Conservation (phyloP, 352 stramenopile species). For the Phytophthora meadii region DNA sequence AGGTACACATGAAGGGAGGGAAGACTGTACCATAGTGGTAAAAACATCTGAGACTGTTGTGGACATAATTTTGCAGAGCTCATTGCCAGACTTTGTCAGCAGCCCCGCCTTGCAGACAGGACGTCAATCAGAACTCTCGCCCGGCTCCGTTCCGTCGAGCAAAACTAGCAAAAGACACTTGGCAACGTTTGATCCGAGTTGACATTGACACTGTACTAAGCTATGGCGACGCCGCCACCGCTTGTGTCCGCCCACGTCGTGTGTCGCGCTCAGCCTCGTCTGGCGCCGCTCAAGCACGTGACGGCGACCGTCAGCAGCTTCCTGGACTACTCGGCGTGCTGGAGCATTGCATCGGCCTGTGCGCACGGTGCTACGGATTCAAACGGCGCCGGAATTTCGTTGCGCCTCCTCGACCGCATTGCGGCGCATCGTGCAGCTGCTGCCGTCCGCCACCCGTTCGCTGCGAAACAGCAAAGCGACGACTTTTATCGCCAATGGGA, state of each 20-base stretch:
- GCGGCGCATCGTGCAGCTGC: slow-evolving; percentile 15
- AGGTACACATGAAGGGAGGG: too few relatives aligned
- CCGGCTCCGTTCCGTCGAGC: slow-evolving; percentile 23
- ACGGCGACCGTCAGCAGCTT: slow-evolving; percentile 35
- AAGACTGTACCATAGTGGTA: not conserved
- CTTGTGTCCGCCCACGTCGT: slow-evolving; percentile 35
- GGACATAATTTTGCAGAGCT: not conserved
- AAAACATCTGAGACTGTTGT: not conserved
- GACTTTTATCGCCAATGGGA: slow-evolving; percentile 36
- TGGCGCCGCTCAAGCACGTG: slow-evolving; percentile 42
- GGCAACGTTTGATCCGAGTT: not conserved
- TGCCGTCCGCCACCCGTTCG: slow-evolving; percentile 2
- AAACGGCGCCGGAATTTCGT: slow-evolving; percentile 6
- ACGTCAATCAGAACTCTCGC: slow-evolving; percentile 4
- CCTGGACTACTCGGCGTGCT: slow-evolving; percentile 34
- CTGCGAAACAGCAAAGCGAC: slow-evolving; percentile 19
- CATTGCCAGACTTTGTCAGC: not conserved
- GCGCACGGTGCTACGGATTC: slow-evolving; percentile 6
- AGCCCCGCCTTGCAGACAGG: slow-evolving; percentile 25
- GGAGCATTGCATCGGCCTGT: slow-evolving; percentile 34
- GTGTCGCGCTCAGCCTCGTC: slow-evolving; percentile 30
- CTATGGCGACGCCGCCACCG: slow-evolving; percentile 5
- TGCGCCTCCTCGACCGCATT: slow-evolving; percentile 31
- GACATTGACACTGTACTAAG: not conserved
- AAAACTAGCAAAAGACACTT: slow-evolving; percentile 20